These are phyloP conservation scores for Catharanthus roseus DNA, from an alignment of 257 asterid genomes.

Conservation along the genomic window DNA sequence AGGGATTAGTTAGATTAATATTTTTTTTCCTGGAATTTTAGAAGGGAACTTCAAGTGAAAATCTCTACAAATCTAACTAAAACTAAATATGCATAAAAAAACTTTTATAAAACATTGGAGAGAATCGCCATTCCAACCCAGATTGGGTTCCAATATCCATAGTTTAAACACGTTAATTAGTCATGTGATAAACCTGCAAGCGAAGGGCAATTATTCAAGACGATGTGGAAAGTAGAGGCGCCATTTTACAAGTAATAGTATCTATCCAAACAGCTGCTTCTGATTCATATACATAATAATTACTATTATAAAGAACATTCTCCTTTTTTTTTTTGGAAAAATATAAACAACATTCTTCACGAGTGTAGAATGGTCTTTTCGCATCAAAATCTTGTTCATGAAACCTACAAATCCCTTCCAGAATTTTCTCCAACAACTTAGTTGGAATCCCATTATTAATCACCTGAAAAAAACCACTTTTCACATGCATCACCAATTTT, in stretches of 20 bases:
- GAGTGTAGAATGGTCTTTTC: background rate
- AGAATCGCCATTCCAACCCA: too few species aligned
- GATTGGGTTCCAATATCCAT: too few species aligned
- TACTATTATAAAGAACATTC: background rate
- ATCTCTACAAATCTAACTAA: too few species aligned
- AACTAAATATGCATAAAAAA: too few species aligned
- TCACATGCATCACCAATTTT: background rate
- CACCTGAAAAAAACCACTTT: conserved; percentile 1
- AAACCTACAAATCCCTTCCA: background rate
- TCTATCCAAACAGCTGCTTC: conserved; percentile 4
- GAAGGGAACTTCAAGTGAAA: too few species aligned
- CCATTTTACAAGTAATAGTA: background rate
- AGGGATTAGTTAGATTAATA: too few species aligned
- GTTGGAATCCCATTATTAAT: conserved; percentile 1
- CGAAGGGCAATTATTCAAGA: background rate
- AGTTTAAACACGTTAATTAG: too few species aligned
- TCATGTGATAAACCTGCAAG: conserved; percentile 7
- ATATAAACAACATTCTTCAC: too few species aligned
- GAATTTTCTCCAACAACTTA: background rate
- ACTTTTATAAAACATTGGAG: too few species aligned
- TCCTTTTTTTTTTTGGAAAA: too few species aligned
- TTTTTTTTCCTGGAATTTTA: too few species aligned
- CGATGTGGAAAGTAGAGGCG: background rate
- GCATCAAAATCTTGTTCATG: background rate
- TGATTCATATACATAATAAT: conserved; percentile 15